These are phyloP conservation scores for Zoysia japonica DNA, from an alignment of 176 grass and related monocot genomes.

Conservation along the genomic window DNA sequence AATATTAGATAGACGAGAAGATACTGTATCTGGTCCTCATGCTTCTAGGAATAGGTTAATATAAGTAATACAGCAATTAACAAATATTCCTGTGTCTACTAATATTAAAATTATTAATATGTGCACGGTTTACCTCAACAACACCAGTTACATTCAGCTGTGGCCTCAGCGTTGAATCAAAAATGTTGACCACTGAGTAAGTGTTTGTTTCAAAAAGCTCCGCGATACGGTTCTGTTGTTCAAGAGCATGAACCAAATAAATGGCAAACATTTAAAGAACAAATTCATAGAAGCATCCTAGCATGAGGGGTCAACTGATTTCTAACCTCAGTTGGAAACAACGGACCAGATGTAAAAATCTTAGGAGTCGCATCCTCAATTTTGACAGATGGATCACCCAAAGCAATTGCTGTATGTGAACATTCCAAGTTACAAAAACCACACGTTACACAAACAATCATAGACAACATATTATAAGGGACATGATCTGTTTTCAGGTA, in stretches of 20 bases:
- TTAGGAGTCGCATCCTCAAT: conserved; percentile 74
- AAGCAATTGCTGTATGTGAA: conserved; percentile 66
- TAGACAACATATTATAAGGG: conserved; percentile 1
- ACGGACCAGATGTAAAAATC: conserved; percentile 65
- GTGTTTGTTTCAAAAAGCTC: conserved; percentile 95
- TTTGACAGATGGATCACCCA: conserved; percentile 68
- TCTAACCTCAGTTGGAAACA: conserved; percentile 82
- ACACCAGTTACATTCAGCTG: conserved; percentile 89
- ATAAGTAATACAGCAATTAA: conserved; percentile 9
- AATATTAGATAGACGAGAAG: neutral
- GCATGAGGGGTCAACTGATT: conserved; percentile 6
- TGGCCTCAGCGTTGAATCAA: conserved; percentile 86
- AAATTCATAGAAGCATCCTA: conserved; percentile 16
- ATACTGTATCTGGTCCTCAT: neutral
- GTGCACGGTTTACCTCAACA: conserved; percentile 71
- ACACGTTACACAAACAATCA: neutral
- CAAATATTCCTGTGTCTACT: neutral
- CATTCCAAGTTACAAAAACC: conserved; percentile 5
- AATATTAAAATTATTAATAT: conserved; percentile 11
- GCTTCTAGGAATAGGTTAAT: conserved; percentile 1
- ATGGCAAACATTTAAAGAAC: conserved; percentile 11
- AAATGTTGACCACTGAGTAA: conserved; percentile 95
- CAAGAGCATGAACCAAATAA: conserved; percentile 25
- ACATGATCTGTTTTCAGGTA: neutral
- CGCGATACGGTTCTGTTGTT: conserved; percentile 64